Conservation (phyloP, 2,329 filamentous ascomycete genomes). For the Samsoniella hepiali region DNA sequence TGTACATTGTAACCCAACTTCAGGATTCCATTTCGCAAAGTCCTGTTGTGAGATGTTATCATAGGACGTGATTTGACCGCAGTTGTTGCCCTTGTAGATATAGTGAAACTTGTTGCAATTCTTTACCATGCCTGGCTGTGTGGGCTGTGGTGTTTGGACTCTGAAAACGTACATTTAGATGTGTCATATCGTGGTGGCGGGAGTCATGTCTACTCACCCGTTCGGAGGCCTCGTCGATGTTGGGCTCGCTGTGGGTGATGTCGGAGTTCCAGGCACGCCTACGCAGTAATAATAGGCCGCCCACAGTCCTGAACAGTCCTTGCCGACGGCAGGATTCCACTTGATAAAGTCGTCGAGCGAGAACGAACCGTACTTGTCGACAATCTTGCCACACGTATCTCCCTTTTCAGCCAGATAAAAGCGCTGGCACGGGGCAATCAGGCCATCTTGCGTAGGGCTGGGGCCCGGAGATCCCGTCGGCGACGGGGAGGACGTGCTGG, state of each 20-base stretch:
- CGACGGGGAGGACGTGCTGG: neutral
- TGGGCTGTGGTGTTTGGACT: no score
- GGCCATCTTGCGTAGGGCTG: neutral
- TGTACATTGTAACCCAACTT: no score
- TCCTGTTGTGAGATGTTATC: no score
- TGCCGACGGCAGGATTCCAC: neutral
- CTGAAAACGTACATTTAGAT: no score
- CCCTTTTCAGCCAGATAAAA: neutral
- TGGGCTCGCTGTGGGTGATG: neutral
- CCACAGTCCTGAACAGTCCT: neutral
- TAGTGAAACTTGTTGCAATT: no score
- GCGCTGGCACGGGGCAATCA: neutral
- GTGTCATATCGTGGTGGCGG: no score
- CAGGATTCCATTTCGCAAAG: no score
- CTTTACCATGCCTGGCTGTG: no score
- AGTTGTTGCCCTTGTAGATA: no score
- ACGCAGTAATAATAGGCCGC: conserved; percentile 7
- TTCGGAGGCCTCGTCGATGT: neutral
- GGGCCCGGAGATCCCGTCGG: neutral
- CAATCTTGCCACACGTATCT: conserved; percentile 4
- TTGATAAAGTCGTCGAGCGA: neutral
- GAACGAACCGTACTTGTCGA: neutral
- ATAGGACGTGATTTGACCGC: no score
- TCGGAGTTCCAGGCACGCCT: neutral
- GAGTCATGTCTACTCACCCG: neutral